Base-by-base conservation (phyloP, 2,329 filamentous ascomycete species). In the Exutisphaerella laricina region DNA sequence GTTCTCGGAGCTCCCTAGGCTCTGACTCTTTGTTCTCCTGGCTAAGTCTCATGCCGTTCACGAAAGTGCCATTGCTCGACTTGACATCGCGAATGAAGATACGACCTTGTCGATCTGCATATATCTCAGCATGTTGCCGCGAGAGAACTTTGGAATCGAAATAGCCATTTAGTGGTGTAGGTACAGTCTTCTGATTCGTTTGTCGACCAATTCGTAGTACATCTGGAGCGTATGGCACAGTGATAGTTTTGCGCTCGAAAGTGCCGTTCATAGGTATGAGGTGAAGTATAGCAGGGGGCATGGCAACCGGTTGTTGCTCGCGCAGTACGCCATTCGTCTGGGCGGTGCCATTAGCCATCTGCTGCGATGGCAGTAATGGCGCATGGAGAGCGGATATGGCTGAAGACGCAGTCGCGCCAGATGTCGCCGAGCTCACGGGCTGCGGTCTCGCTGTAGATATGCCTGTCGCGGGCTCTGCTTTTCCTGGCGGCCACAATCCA, bases 91-190 rank as follows among this genome's bases (percentile, higher is more conserved):
- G 80, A 55, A 98, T 97, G 78, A 83, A 97, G 31, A 98, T 84
- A 63, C 95, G 94, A 18, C 59, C 60, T 41, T 59, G 54, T 50
- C 85, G 82, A 41, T 86, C 82, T 10, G 92, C 88, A 80, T 88
- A 97, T 26, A 98, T 85, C 64, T 98, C 92, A 25, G 92, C 92
- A 65, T 98, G 92, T 63, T 96, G 88, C 57, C 92, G 78, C 28
- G 92, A 97, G 17, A 98, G 77, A 18, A 98, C 92, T 67, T 98
- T 98, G 39, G 90, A 97, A 65, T 98, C 92, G 60, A 98, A 98
- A 66, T 85, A 98, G 25, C 92, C 92, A 67, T 98, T 98, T 48
- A 82, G 70, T 0, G 88, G 82, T 0, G 89, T 95, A 0, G 92
- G 92, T 9, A 94, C 78, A 0, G 92, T 97, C 67, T 95, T 97